phyloP scores from a whole-genome alignment of 352 stramenopile species.

The Globisporangium cederbergense region DNA sequence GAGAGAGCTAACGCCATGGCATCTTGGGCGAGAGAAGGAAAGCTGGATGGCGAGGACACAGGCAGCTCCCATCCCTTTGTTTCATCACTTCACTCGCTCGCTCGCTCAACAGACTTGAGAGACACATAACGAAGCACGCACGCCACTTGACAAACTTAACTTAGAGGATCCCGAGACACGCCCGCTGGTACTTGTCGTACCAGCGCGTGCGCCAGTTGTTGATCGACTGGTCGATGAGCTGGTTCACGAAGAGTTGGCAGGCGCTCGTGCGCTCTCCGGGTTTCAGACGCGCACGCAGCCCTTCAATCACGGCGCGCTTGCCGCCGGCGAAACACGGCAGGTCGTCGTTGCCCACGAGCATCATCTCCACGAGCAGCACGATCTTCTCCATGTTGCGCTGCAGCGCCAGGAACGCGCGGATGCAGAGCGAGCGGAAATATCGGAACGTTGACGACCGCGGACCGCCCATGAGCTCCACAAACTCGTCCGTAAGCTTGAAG shows the following conservation, averaged over 20 bases:
- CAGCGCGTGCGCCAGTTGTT: conserved; percentile 88
- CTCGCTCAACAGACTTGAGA: conserved; percentile 1
- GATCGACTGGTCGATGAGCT: conserved; percentile 84
- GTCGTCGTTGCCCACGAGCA: conserved; percentile 86
- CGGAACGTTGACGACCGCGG: conserved; percentile 89
- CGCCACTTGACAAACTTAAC: conserved; percentile 2
- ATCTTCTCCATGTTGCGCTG: conserved; percentile 94
- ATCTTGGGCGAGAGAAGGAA: background rate
- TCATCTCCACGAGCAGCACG: conserved; percentile 95
- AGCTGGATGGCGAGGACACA: background rate
- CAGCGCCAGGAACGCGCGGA: conserved; percentile 93
- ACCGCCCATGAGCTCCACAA: conserved; percentile 95
- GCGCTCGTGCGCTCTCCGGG: conserved; percentile 75
- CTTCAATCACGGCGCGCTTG: conserved; percentile 71
- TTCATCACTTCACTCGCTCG: background rate
- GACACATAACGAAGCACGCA: background rate
- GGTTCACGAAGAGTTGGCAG: conserved; percentile 80
- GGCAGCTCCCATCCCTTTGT: background rate
- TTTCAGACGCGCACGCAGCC: conserved; percentile 71
- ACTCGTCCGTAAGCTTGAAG: conserved; percentile 97
- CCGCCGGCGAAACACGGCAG: conserved; percentile 86
- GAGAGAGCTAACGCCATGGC: too few relatives aligned
- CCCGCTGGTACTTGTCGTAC: conserved; percentile 91
- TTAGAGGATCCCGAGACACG: conserved; percentile 83
- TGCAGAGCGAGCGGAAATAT: conserved; percentile 95